Evolutionary conservation across 108 stramenopile species (phyloP), one percentile per base, ranked within the genome.

Genomic region (Aurantiochytrium sp.): DNA sequence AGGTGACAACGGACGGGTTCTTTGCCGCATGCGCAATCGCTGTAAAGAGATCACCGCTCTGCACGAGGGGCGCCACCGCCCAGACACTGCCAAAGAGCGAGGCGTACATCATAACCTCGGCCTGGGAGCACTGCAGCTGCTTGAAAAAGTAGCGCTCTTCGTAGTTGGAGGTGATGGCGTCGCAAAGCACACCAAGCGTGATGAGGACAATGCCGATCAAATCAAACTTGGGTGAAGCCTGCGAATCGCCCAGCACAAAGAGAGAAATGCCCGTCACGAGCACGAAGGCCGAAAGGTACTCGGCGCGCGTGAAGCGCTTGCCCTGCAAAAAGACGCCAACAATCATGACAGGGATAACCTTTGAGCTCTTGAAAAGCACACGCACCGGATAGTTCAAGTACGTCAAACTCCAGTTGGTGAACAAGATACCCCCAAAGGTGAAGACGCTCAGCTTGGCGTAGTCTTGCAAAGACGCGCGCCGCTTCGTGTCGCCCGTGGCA

Each of bases 131-230:
- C 51, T 83, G 19, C 25, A 47, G 45, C 51, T 83, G 76, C 76
- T 83, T 83, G 76, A 83, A 83, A 45, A 83, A 83, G 76, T 53
- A 53, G 45, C 51, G 45, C 76, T 83, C 76, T 23, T 83, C 76
- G 5, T 53, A 83, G 76, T 83, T 83, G 45, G 76, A 83, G 76
- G 76, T 83, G 76, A 83, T 45, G 6, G 76, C 76, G 51, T 83
- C 76, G 49, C 45, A 83, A 23, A 83, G 51, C 49, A 83, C 76
- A 53, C 76, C 51, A 18, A 83, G 51, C 23, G 76, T 83, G 51
- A 83, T 47, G 49, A 83, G 51, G 0, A 83, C 49, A 12, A 83
- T 6, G 45, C 76, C 76, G 51, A 83, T 83, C 14, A 83, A 53
- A 45, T 69, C 64, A 45, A 83, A 83, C 51, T 83, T 83, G 76